Evolutionary conservation across 2,329 filamentous ascomycete genomes (phyloP).

Genomic region (Colletotrichum tropicale): DNA sequence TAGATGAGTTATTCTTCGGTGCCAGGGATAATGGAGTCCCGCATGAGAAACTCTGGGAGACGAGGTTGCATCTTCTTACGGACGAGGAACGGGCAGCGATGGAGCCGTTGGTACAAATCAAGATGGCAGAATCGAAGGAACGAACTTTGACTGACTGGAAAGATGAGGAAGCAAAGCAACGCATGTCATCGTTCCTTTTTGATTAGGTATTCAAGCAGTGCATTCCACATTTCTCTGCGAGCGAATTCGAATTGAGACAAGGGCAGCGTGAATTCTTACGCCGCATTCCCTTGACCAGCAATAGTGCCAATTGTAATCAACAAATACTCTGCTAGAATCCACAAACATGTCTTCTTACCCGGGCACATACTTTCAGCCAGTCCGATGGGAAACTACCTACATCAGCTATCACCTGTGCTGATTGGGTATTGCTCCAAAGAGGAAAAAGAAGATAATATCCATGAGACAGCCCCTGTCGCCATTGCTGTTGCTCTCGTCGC

Average conservation of each 20-base stretch:
- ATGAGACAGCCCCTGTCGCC: no score
- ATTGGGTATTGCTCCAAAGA: no score
- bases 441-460: accelerated
- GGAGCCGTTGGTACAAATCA: constrained; percentile 27
- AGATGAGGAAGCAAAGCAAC: not conserved
- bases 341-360: no score
- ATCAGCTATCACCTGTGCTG: no score
- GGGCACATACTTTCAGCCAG: no score
- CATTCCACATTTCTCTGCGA: no score
- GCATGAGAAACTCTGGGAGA: not conserved
- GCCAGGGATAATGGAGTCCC: constrained; percentile 21
- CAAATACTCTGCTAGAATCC: no score
- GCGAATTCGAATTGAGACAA: accelerated
- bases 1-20: constrained; percentile 29
- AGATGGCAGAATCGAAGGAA: constrained; percentile 23
- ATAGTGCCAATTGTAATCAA: accelerated
- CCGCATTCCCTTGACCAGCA: no score
- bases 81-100: constrained; percentile 24
- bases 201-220: not conserved
- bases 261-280: no score
- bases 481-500: accelerated
- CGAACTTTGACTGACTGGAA: constrained; percentile 22
- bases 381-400: no score
- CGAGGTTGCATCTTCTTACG: constrained; percentile 26
- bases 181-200: not conserved